Evolutionary conservation across 129 eudicot genomes (phyloP).

Genomic region (Pittosporum tobira): DNA sequence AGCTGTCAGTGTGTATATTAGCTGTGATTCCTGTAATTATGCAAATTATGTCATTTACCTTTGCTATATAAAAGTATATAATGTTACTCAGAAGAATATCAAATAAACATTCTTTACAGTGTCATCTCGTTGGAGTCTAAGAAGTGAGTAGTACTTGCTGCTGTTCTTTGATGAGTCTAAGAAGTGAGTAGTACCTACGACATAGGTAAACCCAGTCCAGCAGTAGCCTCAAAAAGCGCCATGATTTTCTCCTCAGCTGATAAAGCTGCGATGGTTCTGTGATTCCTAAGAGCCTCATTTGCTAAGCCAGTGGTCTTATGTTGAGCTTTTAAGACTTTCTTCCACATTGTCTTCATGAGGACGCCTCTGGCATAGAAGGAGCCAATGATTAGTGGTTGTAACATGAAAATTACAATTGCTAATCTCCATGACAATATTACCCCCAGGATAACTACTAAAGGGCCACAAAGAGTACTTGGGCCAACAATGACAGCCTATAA

Average conservation of each 20-base stretch:
- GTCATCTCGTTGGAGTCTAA: too few relatives aligned
- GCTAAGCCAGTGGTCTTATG: conserved; percentile 31
- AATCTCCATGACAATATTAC: conserved; percentile 27
- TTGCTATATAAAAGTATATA: too few relatives aligned
- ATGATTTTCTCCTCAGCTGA: conserved; percentile 23
- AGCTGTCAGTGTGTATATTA: too few relatives aligned
- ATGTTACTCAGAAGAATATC: too few relatives aligned
- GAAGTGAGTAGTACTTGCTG: too few relatives aligned
- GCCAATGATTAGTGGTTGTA: conserved; percentile 22
- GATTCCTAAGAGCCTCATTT: conserved; percentile 27
- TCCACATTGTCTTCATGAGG: conserved; percentile 19
- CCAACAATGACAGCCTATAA: conserved; percentile 14
- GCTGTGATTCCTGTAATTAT: too few relatives aligned
- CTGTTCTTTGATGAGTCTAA: too few relatives aligned
- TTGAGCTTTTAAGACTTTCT: conserved; percentile 21
- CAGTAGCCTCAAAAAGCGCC: conserved; percentile 22
- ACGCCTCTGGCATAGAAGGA: conserved; percentile 23
- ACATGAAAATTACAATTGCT: conserved; percentile 15
- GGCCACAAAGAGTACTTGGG: conserved; percentile 25
- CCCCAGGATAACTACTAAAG: conserved; percentile 26
- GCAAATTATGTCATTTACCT: too few relatives aligned
- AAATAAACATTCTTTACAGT: too few relatives aligned
- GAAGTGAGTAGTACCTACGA: too few relatives aligned
- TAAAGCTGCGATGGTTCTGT: conserved; percentile 20
- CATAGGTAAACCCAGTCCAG: conserved; percentile 22